These are phyloP conservation scores for Hypoxylon sp. DNA, from an alignment of 2,329 filamentous ascomycete species.

Conservation along the genomic window DNA sequence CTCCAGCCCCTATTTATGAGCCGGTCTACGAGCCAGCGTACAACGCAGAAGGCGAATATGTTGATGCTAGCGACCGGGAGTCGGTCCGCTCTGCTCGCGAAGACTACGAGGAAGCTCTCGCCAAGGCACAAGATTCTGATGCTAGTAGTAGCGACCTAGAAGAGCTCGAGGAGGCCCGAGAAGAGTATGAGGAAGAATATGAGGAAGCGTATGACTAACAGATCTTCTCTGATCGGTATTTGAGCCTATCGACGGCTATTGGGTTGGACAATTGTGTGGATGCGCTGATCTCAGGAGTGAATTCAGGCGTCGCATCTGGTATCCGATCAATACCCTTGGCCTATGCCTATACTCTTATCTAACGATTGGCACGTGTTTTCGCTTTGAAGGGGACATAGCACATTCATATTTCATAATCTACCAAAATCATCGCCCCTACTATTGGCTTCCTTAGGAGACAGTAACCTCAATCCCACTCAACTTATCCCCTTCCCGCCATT, in stretches of 20 bases:
- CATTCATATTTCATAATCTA: background rate
- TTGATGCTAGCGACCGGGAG: conserved; percentile 60
- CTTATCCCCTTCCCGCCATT: conserved; percentile 53
- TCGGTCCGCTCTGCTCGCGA: conserved; percentile 58
- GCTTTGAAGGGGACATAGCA: background rate
- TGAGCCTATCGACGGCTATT: background rate
- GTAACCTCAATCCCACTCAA: conserved; percentile 48
- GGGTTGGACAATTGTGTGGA: background rate
- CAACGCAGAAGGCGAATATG: conserved; percentile 60
- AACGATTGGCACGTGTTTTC: background rate
- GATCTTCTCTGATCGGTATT: background rate
- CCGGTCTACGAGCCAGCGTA: conserved; percentile 56
- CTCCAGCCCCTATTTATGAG: conserved; percentile 43
- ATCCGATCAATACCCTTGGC: background rate
- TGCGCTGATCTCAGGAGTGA: background rate
- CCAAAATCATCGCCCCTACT: background rate
- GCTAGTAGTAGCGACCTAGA: conserved; percentile 68
- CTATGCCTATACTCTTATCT: background rate
- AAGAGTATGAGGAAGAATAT: conserved; percentile 66
- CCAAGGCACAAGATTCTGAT: conserved; percentile 58
- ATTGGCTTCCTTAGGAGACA: conserved; percentile 23
- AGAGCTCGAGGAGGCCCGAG: conserved; percentile 66
- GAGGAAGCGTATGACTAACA: conserved; percentile 59
- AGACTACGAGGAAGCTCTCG: conserved; percentile 61
- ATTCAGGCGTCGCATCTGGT: background rate